Evolutionary conservation across 2,329 filamentous ascomycete genomes (phyloP).

Genomic region (Aspergillus tanneri): DNA sequence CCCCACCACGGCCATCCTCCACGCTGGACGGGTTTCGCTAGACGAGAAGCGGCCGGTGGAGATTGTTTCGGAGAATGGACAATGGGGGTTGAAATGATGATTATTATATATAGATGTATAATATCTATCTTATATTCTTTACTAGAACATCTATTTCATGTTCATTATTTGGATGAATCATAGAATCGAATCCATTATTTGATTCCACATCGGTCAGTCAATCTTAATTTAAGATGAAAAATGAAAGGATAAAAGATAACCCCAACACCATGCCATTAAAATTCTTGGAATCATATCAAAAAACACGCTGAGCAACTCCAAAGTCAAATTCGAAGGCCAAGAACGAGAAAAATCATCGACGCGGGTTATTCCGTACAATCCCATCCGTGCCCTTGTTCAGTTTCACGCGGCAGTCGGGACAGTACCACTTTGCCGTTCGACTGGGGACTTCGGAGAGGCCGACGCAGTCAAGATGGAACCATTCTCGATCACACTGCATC

Average conservation of each 20-base stretch:
- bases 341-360: slow-evolving; percentile 26
- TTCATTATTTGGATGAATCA: too few relatives aligned
- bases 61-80: slow-evolving; percentile 53
- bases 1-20: slow-evolving; percentile 85
- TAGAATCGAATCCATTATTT: too few relatives aligned
- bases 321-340: not conserved
- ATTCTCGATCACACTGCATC: slow-evolving; percentile 62
- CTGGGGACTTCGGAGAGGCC: slow-evolving; percentile 58
- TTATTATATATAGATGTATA: not conserved
- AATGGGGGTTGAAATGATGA: slow-evolving; percentile 64
- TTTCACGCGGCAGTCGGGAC: slow-evolving; percentile 59
- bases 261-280: too few relatives aligned
- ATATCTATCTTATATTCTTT: too few relatives aligned
- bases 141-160: too few relatives aligned
- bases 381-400: slow-evolving; percentile 44
- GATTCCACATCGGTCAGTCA: too few relatives aligned
- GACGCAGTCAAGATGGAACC: slow-evolving; percentile 65
- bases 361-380: slow-evolving; percentile 38
- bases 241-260: too few relatives aligned
- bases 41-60: slow-evolving; percentile 77
- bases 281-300: too few relatives aligned
- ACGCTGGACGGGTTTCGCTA: slow-evolving; percentile 79
- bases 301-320: too few relatives aligned
- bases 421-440: slow-evolving; percentile 65
- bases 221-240: too few relatives aligned